phyloP scores from a whole-genome alignment of 305 asterid species.

The Solanum aculeatissimum region DNA sequence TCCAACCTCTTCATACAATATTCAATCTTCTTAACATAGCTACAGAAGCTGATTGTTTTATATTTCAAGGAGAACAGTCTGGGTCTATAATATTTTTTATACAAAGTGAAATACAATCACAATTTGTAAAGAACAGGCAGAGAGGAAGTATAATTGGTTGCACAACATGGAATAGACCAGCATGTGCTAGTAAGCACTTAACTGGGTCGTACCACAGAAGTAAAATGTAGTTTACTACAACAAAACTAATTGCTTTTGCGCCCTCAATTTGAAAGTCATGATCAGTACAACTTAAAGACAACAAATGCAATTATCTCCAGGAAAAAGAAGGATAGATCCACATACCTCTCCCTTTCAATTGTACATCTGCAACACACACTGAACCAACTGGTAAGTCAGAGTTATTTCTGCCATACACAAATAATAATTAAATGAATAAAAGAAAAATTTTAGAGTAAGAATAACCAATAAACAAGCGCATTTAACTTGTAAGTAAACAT shows the following conservation, averaged over 20 bases:
- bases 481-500: not conserved
- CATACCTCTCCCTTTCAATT: slow-evolving; percentile 87
- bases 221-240: not conserved
- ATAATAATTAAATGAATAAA: not conserved
- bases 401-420: slow-evolving; percentile 49
- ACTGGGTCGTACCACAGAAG: not conserved
- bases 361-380: slow-evolving; percentile 84
- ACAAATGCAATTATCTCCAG: not conserved
- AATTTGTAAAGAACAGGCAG: not conserved
- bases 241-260: not conserved
- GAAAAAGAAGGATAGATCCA: not conserved
- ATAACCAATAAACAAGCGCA: not conserved
- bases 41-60: not conserved
- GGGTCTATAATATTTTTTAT: not conserved
- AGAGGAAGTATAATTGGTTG: not conserved
- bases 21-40: not conserved
- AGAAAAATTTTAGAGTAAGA: not conserved
- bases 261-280: not conserved
- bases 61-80: not conserved
- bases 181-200: not conserved
- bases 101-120: not conserved
- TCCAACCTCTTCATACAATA: not conserved
- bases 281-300: not conserved
- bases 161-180: not conserved
- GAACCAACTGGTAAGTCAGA: slow-evolving; percentile 68